Evolutionary conservation across 805 yeast genomes (phyloP).

Genomic region (Kuraishia floccosa): DNA sequence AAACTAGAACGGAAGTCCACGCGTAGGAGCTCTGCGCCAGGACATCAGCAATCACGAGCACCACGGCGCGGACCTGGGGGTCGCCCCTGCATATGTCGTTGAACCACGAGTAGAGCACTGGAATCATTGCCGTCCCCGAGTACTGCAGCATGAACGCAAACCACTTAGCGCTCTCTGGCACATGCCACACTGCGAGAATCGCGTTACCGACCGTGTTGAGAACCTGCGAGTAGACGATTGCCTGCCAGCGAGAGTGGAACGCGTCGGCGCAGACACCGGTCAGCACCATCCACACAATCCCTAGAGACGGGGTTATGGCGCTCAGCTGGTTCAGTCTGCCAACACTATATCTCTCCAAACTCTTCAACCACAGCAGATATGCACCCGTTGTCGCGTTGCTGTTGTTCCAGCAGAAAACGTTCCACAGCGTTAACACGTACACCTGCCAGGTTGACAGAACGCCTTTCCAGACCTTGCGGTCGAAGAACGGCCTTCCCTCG

Average conservation of each 20-base stretch:
- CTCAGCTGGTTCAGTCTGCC: slow-evolving; percentile 10
- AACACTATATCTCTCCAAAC: slow-evolving; percentile 8
- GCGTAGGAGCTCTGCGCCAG: slow-evolving; percentile 6
- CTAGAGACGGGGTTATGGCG: slow-evolving; percentile 13
- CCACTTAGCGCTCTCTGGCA: slow-evolving; percentile 7
- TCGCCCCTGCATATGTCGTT: slow-evolving; percentile 6
- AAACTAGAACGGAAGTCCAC: slow-evolving; percentile 26
- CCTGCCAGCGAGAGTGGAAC: slow-evolving; percentile 8
- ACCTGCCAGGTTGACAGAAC: slow-evolving; percentile 28
- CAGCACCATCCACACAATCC: slow-evolving; percentile 13
- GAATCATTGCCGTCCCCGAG: slow-evolving; percentile 7
- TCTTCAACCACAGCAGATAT: slow-evolving; percentile 10
- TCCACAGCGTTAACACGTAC: slow-evolving; percentile 20
- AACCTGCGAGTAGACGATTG: slow-evolving; percentile 34
- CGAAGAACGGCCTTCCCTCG: background rate
- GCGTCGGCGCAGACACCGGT: slow-evolving; percentile 17
- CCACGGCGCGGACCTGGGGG: slow-evolving; percentile 8
- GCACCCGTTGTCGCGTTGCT: slow-evolving; percentile 18
- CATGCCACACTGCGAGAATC: slow-evolving; percentile 13
- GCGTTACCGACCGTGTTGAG: slow-evolving; percentile 44
- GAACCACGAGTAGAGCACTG: slow-evolving; percentile 9
- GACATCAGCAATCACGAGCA: slow-evolving; percentile 5
- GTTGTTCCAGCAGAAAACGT: slow-evolving; percentile 20
- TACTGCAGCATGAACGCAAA: slow-evolving; percentile 11
- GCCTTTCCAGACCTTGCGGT: slow-evolving; percentile 16